phyloP scores from a whole-genome alignment of 495 filamentous ascomycete genomes.

The Talaromyces nanjingensis region DNA sequence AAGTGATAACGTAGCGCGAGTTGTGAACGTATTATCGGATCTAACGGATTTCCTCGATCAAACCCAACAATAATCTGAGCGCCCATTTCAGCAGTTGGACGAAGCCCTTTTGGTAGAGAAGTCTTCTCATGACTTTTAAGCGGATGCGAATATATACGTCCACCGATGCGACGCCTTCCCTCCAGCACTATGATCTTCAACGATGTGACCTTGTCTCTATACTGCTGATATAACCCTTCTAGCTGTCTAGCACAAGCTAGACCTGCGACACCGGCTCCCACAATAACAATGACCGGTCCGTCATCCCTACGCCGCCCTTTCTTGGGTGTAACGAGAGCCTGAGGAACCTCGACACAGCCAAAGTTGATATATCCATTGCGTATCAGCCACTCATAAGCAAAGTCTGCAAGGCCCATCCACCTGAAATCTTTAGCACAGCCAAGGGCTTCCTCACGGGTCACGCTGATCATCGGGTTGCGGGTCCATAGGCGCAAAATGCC shows the following conservation, averaged over 20 bases:
- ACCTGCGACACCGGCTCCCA: constrained; percentile 93
- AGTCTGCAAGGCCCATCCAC: constrained; percentile 84
- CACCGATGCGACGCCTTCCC: constrained; percentile 82
- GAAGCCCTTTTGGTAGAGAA: constrained; percentile 40
- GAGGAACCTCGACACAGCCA: constrained; percentile 71
- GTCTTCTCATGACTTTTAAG: constrained; percentile 53
- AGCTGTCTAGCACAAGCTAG: constrained; percentile 89
- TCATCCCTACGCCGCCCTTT: constrained; percentile 42
- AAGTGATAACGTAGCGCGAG: constrained; percentile 80
- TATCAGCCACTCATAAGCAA: constrained; percentile 89
- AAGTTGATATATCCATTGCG: constrained; percentile 95
- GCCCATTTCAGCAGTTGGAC: constrained; percentile 88
- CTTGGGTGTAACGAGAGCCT: constrained; percentile 28
- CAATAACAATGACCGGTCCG: constrained; percentile 63
- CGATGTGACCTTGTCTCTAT: constrained; percentile 55
- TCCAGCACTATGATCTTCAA: constrained; percentile 81
- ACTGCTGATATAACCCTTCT: constrained; percentile 73
- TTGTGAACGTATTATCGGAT: constrained; percentile 84
- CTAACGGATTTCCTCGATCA: constrained; percentile 88
- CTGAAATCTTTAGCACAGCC: constrained; percentile 86
- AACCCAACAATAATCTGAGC: constrained; percentile 98
- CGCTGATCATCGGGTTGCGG: constrained; percentile 78
- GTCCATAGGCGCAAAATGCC: constrained; percentile 89
- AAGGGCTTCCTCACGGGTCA: constrained; percentile 80
- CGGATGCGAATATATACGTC: constrained; percentile 87